Evolutionary conservation across 176 grass and related monocot species (phyloP), one percentile per base, ranked within the genome.

Genomic region (Phoenix roebelenii): DNA sequence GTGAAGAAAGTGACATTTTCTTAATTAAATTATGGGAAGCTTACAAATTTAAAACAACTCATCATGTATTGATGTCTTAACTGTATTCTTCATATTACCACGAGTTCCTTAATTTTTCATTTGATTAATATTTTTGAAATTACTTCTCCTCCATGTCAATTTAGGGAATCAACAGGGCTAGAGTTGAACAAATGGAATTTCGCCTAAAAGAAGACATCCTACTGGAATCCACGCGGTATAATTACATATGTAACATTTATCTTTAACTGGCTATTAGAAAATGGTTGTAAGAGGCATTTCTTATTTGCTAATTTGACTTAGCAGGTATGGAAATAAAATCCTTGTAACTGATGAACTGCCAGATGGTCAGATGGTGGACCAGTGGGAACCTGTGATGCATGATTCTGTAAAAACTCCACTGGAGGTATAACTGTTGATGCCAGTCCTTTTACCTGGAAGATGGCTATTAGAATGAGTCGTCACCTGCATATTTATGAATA

Each of bases 181-280:
- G 93, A 85, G 84, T 97, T 57, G 93, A 97, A 53, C 93, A 97
- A 60, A 97, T 97, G 93, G 93, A 97, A 68, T 97, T 97, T 83
- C 93, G 93, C 57, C 73, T 97, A 23, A 92, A 97, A 79, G 84
- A 97, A 88, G 93, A 97, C 69, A 85, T 88, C 78, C 84, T 97
- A 79, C 75, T 71, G 18, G 93, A 97, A 83, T 87, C 93, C 78
- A 73, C 73, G 63, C 79, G 81, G 93, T 91, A 79, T 69, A 52
- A 30, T 25, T 16, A 23, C 25, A 78, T 54, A 49, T 22, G 18
- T 28, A 67, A 66, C 52, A 52, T 58, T 62, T 61, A 51, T 65
- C 16, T 64, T 59, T 14, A 44, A 44, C n/a, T 60, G 28, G 17
- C 17, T 35, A 18, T 25, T 26, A 22, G 54, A 59, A 44, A 16